These are phyloP conservation scores for Mycena galopus DNA, from an alignment of 768 basidiomycete genomes.

Conservation along the genomic window DNA sequence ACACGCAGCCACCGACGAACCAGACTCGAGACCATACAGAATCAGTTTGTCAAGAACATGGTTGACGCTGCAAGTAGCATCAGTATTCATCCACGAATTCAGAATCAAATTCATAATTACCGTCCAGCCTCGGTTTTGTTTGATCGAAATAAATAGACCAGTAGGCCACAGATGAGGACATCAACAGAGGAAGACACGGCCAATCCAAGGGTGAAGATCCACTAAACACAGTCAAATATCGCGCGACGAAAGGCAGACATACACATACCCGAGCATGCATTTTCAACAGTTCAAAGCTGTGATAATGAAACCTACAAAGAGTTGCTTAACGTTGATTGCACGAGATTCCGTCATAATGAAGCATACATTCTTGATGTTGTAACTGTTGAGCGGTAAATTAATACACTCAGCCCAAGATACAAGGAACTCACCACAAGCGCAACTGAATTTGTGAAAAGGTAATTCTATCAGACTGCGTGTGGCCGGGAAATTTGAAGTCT, in stretches of 20 bases:
- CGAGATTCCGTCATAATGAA: background rate
- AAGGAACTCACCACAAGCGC: slow-evolving; percentile 36
- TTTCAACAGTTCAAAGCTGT: slow-evolving; percentile 36
- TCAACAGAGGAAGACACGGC: slow-evolving; percentile 57
- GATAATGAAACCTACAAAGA: slow-evolving; percentile 37
- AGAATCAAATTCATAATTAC: slow-evolving; percentile 32
- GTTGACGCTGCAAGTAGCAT: slow-evolving; percentile 45
- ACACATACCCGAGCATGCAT: slow-evolving; percentile 30
- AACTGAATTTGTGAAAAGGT: slow-evolving; percentile 17
- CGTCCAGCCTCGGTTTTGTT: slow-evolving; percentile 47
- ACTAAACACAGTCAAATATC: slow-evolving; percentile 44
- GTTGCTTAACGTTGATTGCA: too few species aligned
- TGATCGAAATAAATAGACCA: slow-evolving; percentile 51
- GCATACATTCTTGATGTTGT: slow-evolving; percentile 43
- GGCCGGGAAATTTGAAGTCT: slow-evolving; percentile 2
- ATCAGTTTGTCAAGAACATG: slow-evolving; percentile 52
- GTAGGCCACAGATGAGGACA: slow-evolving; percentile 51
- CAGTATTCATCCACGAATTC: background rate
- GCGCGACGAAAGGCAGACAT: background rate
- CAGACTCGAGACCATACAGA: slow-evolving; percentile 57
- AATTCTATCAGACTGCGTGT: too few species aligned
- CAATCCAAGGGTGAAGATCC: slow-evolving; percentile 59
- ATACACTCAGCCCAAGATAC: background rate
- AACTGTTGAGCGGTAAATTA: slow-evolving; percentile 21
- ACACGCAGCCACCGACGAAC: slow-evolving; percentile 23